These are phyloP conservation scores for Phaffomyces opuntiae DNA, from an alignment of 805 yeast species.

Conservation along the genomic window DNA sequence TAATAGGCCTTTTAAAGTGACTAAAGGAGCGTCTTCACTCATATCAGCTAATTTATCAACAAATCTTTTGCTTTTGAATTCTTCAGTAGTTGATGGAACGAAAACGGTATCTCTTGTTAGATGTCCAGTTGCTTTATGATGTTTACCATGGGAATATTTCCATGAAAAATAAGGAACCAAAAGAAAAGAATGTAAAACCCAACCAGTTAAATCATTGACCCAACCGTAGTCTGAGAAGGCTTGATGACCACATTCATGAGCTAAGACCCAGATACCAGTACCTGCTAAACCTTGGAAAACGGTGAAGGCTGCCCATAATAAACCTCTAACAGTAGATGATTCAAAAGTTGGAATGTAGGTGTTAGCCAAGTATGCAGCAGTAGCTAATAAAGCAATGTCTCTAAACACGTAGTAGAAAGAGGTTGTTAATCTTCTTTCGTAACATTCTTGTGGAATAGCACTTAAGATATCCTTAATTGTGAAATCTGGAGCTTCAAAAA, in stretches of 20 bases:
- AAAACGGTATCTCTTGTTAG: conserved; percentile 78
- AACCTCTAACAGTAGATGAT: conserved; percentile 36
- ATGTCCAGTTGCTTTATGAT: conserved; percentile 88
- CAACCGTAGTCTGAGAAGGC: conserved; percentile 70
- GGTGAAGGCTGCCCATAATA: conserved; percentile 53
- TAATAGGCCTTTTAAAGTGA: conserved; percentile 47
- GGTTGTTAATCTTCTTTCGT: conserved; percentile 48
- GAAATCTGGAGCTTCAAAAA: conserved; percentile 66
- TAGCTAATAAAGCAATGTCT: conserved; percentile 45
- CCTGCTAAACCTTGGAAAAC: conserved; percentile 56
- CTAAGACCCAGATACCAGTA: conserved; percentile 79
- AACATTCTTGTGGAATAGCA: conserved; percentile 71
- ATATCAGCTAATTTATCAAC: conserved; percentile 42
- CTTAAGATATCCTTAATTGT: conserved; percentile 67
- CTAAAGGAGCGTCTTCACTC: conserved; percentile 69
- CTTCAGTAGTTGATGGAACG: conserved; percentile 63
- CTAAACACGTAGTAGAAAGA: conserved; percentile 63
- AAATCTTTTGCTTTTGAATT: conserved; percentile 37
- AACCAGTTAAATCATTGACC: conserved; percentile 75
- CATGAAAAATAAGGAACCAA: conserved; percentile 85
- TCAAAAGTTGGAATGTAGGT: conserved; percentile 46
- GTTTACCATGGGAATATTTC: conserved; percentile 80
- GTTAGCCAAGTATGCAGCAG: conserved; percentile 48
- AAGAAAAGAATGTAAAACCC: conserved; percentile 73
- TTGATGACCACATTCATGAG: conserved; percentile 89